Evolutionary conservation across 2,329 filamentous ascomycete species (phyloP), one percentile per base, ranked within the genome.

Genomic region (Colletotrichum sp.): DNA sequence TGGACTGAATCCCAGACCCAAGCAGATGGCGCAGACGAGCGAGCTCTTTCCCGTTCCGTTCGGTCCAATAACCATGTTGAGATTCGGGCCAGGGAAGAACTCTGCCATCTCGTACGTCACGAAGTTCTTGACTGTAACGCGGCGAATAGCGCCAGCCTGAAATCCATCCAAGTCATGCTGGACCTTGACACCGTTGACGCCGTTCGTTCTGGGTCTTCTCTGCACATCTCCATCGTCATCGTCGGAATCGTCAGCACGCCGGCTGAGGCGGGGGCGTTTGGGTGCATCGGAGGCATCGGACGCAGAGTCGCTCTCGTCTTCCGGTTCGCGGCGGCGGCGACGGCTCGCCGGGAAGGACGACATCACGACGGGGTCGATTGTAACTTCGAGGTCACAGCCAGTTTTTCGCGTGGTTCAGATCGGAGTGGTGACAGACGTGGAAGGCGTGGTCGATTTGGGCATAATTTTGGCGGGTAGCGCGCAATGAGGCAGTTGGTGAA

Each of bases 21-120:
- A 87, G 82, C 97, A 99, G 79, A 99, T 98, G 60, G 97, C 97
- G 85, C 97, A 99, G 59, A 99, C 96, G 30, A 99, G 89, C 0
- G 97, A 98, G 85, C 96, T 99, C 86, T 99, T 99, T 71, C 97
- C 97, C 0, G 97, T 99, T 39, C 97, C 97, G 81, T 99, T 99
- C n/a, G 97, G 97, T 0, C 97, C 97, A 80, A 99, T 98, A 69
- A 99, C 93, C 96, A 99, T 99, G 57, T 99, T 99, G 81, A 99
- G 85, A 82, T 95, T 96, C 1, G 97, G 96, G 0, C 97, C 97
- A 15, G 96, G 95, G 75, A 94, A 92, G 84, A 99, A 98, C 79
- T 98, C 96, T 71, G 96, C 96, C 69, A 93, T 92, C 66, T 95
- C 96, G 85, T 99, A 99, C 0, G 97, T 99, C 71, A 99, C 95